A percentile compares a stretch with the other conserved stretches of the same genome.
These are phyloP conservation scores for Phytophthora capsici DNA, from an alignment of 352 stramenopile species.

Conservation along the genomic window DNA sequence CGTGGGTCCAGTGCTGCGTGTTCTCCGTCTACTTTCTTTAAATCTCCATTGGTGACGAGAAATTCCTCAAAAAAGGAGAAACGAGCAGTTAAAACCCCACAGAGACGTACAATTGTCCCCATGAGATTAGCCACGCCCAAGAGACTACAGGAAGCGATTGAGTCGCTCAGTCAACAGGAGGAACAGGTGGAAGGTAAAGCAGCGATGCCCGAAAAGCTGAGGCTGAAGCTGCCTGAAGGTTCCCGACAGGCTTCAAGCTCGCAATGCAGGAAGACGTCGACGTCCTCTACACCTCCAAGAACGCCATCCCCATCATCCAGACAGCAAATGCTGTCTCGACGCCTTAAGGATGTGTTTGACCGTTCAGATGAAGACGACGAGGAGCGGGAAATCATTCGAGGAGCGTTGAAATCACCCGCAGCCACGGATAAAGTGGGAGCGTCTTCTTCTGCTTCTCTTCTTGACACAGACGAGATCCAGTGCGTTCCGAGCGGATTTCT, in stretches of 20 bases:
- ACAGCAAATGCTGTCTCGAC: constrained; percentile 40
- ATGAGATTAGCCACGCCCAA: constrained; percentile 16
- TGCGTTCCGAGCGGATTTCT: constrained; percentile 47
- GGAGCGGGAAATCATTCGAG: constrained; percentile 7
- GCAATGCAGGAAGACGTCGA: constrained; percentile 10
- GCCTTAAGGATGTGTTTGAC: constrained; percentile 48
- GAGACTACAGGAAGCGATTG: constrained; percentile 28
- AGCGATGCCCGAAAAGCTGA: not conserved
- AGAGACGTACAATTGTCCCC: constrained; percentile 18
- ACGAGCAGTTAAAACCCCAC: constrained; percentile 13
- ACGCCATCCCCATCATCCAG: constrained; percentile 41
- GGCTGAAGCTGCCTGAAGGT: constrained; percentile 1
- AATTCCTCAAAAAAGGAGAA: constrained; percentile 3
- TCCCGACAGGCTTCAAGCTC: not conserved
- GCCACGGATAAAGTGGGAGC: not conserved
- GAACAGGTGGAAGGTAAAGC: constrained; percentile 15
- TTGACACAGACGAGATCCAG: constrained; percentile 41
- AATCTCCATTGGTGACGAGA: constrained; percentile 53
- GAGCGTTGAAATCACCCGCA: constrained; percentile 17
- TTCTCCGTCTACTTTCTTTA: constrained; percentile 82
- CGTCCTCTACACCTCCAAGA: constrained; percentile 2
- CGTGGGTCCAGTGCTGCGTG: constrained; percentile 32
- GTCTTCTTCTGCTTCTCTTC: constrained; percentile 15
- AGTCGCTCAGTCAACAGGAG: constrained; percentile 26
- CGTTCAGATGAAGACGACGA: constrained; percentile 28